These are phyloP conservation scores for Massarina eburnea DNA, from an alignment of 2,329 filamentous ascomycete genomes.

Conservation along the genomic window DNA sequence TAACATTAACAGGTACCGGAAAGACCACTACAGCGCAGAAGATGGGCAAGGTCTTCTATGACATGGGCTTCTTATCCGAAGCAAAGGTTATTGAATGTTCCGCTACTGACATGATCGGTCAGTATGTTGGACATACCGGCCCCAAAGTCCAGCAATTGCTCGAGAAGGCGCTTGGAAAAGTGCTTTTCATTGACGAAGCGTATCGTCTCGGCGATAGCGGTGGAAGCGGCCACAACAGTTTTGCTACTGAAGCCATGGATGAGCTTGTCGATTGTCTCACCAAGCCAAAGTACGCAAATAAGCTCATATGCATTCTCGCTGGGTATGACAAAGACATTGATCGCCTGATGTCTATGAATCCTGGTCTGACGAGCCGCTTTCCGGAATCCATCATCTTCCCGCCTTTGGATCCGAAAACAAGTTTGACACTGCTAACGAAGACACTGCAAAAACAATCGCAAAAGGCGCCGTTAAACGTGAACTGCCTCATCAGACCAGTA, in stretches of 20 bases:
- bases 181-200: slow-evolving; percentile 73
- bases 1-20: slow-evolving; percentile 57
- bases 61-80: slow-evolving; percentile 67
- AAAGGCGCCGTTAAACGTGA: slow-evolving; percentile 31
- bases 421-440: slow-evolving; percentile 43
- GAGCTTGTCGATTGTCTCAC: slow-evolving; percentile 57
- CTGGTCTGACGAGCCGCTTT: slow-evolving; percentile 66
- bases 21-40: slow-evolving; percentile 74
- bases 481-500: slow-evolving; percentile 23
- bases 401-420: slow-evolving; percentile 32
- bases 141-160: slow-evolving; percentile 64
- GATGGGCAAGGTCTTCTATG: slow-evolving; percentile 75
- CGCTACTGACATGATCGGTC: slow-evolving; percentile 67
- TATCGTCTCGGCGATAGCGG: slow-evolving; percentile 65
- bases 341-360: slow-evolving; percentile 61
- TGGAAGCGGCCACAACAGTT: slow-evolving; percentile 44
- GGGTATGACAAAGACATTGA: slow-evolving; percentile 71
- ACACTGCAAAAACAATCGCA: slow-evolving; percentile 41
- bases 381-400: slow-evolving; percentile 62
- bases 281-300: slow-evolving; percentile 59
- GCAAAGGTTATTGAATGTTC: slow-evolving; percentile 67
- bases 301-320: slow-evolving; percentile 68
- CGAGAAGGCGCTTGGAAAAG: slow-evolving; percentile 64
- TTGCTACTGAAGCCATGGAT: slow-evolving; percentile 59
- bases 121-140: slow-evolving; percentile 70